These are phyloP conservation scores for Backusella parvicylindrica DNA, from an alignment of 192 early-diverging fungal species.

Conservation along the genomic window DNA sequence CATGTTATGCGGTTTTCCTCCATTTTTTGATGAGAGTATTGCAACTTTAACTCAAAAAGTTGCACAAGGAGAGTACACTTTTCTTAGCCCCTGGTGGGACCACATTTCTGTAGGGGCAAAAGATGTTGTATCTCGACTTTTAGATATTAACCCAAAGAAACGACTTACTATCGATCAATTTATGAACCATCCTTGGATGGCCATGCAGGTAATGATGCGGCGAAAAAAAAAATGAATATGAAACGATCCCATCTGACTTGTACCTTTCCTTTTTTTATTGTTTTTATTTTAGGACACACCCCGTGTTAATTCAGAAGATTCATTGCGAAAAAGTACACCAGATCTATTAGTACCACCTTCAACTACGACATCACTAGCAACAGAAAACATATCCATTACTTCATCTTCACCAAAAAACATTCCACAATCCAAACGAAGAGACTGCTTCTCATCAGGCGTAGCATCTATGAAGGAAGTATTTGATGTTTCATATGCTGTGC, in stretches of 20 bases:
- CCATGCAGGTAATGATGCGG: constrained; percentile 42
- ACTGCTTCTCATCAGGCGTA: not conserved
- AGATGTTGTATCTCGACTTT: constrained; percentile 64
- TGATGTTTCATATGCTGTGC: constrained; percentile 70
- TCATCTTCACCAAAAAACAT: not conserved
- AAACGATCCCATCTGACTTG: not conserved
- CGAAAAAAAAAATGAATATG: not conserved
- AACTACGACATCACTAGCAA: constrained; percentile 1
- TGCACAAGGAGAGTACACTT: constrained; percentile 78
- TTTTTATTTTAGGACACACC: not conserved
- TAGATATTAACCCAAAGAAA: constrained; percentile 65
- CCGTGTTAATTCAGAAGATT: not conserved
- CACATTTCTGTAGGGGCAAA: constrained; percentile 70
- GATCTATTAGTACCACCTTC: not conserved
- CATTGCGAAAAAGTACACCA: not conserved
- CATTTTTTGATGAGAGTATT: constrained; percentile 80
- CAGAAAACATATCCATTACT: not conserved
- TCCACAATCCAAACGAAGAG: not conserved
- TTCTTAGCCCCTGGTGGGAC: constrained; percentile 91
- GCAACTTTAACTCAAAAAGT: constrained; percentile 81
- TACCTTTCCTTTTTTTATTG: not conserved
- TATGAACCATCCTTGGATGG: constrained; percentile 78
- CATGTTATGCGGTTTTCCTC: constrained; percentile 76
- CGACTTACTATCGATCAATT: constrained; percentile 81
- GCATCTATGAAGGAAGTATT: constrained; percentile 63